Base-by-base conservation (phyloP, 371 early-diverging fungal genomes). In the Mucor plumbeus region DNA sequence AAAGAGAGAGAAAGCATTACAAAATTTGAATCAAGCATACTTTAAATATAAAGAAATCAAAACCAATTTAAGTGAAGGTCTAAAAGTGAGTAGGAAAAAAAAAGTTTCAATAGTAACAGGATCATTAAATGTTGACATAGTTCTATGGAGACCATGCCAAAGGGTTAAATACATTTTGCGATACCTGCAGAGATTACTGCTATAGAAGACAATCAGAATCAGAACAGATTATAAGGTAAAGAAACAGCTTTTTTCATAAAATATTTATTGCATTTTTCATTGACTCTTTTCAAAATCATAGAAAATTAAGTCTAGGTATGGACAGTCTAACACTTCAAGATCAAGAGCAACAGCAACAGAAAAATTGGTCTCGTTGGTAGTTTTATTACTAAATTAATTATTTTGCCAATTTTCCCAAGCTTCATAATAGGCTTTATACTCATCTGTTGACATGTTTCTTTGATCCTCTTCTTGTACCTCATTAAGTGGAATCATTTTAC, bases 91-190 rank as follows among this genome's bases (percentile, higher is more conserved):
- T 44, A 9, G 19, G 19, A 39, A 31, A 4, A 21, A 0, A 4
- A 21, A 0, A 3, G 13, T 17, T 2, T 1, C 53, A 59, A 13
- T 21, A 43, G 1, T 59, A 10, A 14, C 40, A 11, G 0, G 58
- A 1, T 5, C 3, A 41, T 47, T 26, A 26, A 26, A 31, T 59
- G 31, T 31, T 11, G 63, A 11, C 7, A 26, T 75, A 89, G 88
- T 94, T 94, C 75, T 92, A 93, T 68, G 74, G 72, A 3, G 87
- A 89, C 38, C 84, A 92, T 64, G 88, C 89, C 57, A 73, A 84
- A 17, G 87, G 87, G 33, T 60, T 94, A 58, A 63, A 63, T 9
- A 76, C 76, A 48, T 81, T 92, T 59, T 81, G 80, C 50, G 83
- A 83, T 54, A 86, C 82, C 36, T 91, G 90, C 71, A 65, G 73